These are phyloP conservation scores for Priceomyces carsonii DNA, from an alignment of 805 yeast genomes.

Conservation along the genomic window DNA sequence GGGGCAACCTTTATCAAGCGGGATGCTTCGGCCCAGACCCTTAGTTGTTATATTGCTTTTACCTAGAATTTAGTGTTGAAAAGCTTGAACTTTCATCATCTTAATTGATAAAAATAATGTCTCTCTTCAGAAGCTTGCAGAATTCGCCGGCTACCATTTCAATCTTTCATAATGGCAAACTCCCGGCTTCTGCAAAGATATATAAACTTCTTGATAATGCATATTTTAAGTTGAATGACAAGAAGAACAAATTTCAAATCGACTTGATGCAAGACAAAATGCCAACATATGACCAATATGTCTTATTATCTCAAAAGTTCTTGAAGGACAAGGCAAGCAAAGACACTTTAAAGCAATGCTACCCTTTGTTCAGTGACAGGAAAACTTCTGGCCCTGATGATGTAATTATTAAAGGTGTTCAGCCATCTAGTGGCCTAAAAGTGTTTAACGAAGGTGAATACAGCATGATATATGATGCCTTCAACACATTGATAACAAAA, in stretches of 20 bases:
- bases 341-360: constrained; percentile 28
- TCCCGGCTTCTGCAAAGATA: constrained; percentile 32
- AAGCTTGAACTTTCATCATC: too few species aligned
- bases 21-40: too few species aligned
- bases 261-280: constrained; percentile 39
- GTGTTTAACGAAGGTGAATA: constrained; percentile 40
- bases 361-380: constrained; percentile 38
- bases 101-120: constrained; percentile 18
- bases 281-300: constrained; percentile 46
- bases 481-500: constrained; percentile 23
- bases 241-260: constrained; percentile 31
- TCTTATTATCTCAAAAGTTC: constrained; percentile 26
- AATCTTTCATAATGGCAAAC: constrained; percentile 40
- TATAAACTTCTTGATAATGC: constrained; percentile 33
- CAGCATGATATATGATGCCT: constrained; percentile 38
- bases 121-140: constrained; percentile 44
- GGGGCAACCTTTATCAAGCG: too few species aligned
- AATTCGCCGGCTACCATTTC: constrained; percentile 41
- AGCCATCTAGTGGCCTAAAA: constrained; percentile 26
- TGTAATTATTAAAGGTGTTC: constrained; percentile 17
- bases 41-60: too few species aligned
- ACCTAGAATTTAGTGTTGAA: too few species aligned
- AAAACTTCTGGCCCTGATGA: constrained; percentile 7
- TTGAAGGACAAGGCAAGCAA: constrained; percentile 24
- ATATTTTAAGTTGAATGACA: constrained; percentile 26